Base-by-base conservation (phyloP, 257 asterid species). In the Nicotiana otophora region DNA sequence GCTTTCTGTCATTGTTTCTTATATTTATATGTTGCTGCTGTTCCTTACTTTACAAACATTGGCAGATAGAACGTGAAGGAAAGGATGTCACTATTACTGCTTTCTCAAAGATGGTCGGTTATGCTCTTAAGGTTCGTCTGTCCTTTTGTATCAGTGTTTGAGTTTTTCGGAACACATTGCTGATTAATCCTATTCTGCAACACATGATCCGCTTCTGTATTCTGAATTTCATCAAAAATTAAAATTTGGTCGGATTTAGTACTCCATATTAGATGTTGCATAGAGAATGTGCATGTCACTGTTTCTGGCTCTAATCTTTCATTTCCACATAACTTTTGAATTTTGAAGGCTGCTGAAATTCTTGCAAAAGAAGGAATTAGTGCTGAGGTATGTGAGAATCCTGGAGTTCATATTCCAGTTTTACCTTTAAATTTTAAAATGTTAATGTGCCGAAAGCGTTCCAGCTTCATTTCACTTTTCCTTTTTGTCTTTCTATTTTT, bases 341-440 rank as follows among this genome's bases (percentile, higher is more conserved):
- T 63, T 82, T 7, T 48, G 8, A 86, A 93, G 98, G 98, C 98
- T 84, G 97, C 97, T 83, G 98, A 92, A 67, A 92, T 91, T 87
- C 95, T 93, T 36, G 91, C 90, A 15, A 92, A 91, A 86, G 98
- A 93, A 39, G 97, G 92, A 81, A 90, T 93, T 80, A 90, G 89
- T 87, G 98, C 94, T 48, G 98, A 93, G 98, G 98, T 93, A 87
- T 78, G 33, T 61, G 67, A 61, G 67, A 61, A 2, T 10, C 62
- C 51, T 12, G 33, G 68, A 81, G 64, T 34, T 62, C n/a, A 39
- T 26, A 33, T 65, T 63, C 6, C 81, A 48, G 10, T 77, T 77
- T 54, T 54, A 42, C 31, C 39, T 80, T 36, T 28, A 26, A 62
- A 68, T 72, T 51, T 66, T 74, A 61, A 60, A 53, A 34, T 58